phyloP scores from a whole-genome alignment of 176 grass and related monocot genomes.

The barley (Hordeum vulgare) region MorexV3_pseudomolecules_assembly NC_058520.1:197449866-197450365 shows the following conservation, averaged over 20 bases:
- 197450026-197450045: neutral
- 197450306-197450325: neutral
- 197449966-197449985: neutral
- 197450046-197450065: neutral
- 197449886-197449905: neutral
- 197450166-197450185: conserved; percentile 10
- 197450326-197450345: neutral
- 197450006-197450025: neutral
- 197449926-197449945: neutral
- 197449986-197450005: neutral
- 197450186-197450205: neutral
- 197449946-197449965: neutral
- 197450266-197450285: neutral
- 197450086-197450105: neutral
- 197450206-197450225: neutral
- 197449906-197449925: neutral
- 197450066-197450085: neutral
- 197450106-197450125: neutral
- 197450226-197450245: neutral
- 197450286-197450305: neutral
- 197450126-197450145: neutral
- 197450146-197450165: neutral
- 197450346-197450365: neutral
- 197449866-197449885: neutral
- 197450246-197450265: neutral